Conservation (phyloP, 495 filamentous ascomycete genomes). For the Amphirosellinia nigrospora region DNA sequence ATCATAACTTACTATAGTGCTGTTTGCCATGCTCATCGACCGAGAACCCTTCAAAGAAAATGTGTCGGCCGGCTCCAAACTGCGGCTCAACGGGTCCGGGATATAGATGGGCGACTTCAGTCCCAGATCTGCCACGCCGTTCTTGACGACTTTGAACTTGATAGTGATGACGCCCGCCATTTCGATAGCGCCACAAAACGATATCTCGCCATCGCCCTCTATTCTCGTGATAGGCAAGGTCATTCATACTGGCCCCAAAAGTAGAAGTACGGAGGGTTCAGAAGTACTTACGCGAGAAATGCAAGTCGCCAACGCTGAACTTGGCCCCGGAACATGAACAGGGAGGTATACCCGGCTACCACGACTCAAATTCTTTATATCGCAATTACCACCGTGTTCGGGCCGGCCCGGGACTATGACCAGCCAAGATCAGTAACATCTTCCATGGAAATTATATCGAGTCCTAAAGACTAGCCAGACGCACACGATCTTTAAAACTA, state of each 20-base stretch:
- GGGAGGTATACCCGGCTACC: constrained; percentile 91
- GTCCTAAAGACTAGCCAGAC: too few species aligned
- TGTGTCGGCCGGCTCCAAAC: constrained; percentile 82
- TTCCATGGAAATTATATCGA: too few species aligned
- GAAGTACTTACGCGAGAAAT: constrained; percentile 68
- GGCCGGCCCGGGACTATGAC: constrained; percentile 70
- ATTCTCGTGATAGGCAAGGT: constrained; percentile 2
- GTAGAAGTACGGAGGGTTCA: neutral
- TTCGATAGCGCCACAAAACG: constrained; percentile 95
- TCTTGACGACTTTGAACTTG: constrained; percentile 88
- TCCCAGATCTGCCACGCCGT: constrained; percentile 74
- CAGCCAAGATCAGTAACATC: neutral
- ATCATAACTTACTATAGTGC: constrained; percentile 63
- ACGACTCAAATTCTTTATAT: constrained; percentile 89
- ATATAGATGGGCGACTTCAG: constrained; percentile 90
- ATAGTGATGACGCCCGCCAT: constrained; percentile 94
- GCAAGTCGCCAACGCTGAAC: constrained; percentile 90
- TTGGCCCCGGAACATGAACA: constrained; percentile 83
- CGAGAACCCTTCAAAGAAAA: constrained; percentile 94
- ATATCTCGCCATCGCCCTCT: constrained; percentile 93
- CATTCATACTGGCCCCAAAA: neutral
- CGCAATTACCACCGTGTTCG: constrained; percentile 75
- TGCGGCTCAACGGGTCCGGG: constrained; percentile 89
- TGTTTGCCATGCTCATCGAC: constrained; percentile 93
- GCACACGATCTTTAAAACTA: too few species aligned